Evolutionary conservation across 768 basidiomycete genomes (phyloP).

Genomic region (Calocera cornea): DNA sequence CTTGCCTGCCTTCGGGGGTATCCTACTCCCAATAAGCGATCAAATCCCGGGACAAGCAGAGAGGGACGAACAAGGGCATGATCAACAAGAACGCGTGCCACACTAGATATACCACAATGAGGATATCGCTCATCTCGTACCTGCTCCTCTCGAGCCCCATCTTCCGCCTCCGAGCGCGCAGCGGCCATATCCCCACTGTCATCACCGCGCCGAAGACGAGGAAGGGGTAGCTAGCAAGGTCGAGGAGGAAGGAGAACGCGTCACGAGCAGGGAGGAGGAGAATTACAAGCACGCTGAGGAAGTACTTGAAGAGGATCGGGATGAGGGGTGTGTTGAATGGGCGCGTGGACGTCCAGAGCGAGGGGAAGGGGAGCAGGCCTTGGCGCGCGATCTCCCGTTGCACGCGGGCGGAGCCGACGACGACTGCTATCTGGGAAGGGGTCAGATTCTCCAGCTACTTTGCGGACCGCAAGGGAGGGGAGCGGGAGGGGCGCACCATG

Average conservation of each 20-base stretch:
- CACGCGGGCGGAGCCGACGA: slow-evolving; percentile 8
- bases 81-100: slow-evolving; percentile 23
- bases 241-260: slow-evolving; percentile 58
- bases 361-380: slow-evolving; percentile 50
- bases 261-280: slow-evolving; percentile 54
- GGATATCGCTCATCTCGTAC: slow-evolving; percentile 17
- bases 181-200: slow-evolving; percentile 24
- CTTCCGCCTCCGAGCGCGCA: slow-evolving; percentile 20
- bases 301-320: slow-evolving; percentile 49
- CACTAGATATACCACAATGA: slow-evolving; percentile 17
- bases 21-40: slow-evolving; percentile 6
- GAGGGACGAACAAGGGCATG: slow-evolving; percentile 28
- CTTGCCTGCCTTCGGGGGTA: slow-evolving; percentile 20
- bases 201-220: slow-evolving; percentile 23
- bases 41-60: slow-evolving; percentile 15
- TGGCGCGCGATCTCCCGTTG: slow-evolving; percentile 57
- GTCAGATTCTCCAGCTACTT: too few species aligned
- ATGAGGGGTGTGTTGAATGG: slow-evolving; percentile 55
- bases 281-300: slow-evolving; percentile 43
- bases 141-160: slow-evolving; percentile 17
- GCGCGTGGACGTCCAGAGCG: slow-evolving; percentile 54
- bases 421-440: neutral
- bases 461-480: neutral
- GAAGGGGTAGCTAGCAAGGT: slow-evolving; percentile 31
- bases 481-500: slow-evolving; percentile 21